Evolutionary conservation across 2,329 filamentous ascomycete genomes (phyloP).

Genomic region (Aaosphaeria pasadenensis): DNA sequence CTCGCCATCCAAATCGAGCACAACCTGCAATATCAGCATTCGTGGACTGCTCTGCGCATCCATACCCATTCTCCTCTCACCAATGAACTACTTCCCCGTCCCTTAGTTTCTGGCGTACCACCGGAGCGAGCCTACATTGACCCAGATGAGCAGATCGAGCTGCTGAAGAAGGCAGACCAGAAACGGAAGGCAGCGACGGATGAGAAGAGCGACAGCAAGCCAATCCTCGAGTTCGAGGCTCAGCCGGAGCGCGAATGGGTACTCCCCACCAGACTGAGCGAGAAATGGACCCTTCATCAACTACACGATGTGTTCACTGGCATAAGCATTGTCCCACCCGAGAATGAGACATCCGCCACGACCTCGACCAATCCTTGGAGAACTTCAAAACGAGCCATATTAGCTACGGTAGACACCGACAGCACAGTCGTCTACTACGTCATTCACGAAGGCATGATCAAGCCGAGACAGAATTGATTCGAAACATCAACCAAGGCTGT

Average conservation of each 20-base stretch:
- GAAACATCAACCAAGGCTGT: not conserved
- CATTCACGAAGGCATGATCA: conserved; percentile 82
- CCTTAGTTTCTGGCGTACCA: conserved; percentile 69
- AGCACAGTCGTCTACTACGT: conserved; percentile 84
- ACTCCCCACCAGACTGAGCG: conserved; percentile 67
- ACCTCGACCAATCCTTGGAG: conserved; percentile 40
- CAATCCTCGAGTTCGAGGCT: conserved; percentile 32
- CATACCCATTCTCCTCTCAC: conserved; percentile 48
- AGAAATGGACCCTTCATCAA: conserved; percentile 66
- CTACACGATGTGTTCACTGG: conserved; percentile 70
- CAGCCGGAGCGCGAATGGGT: conserved; percentile 65
- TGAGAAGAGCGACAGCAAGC: conserved; percentile 33
- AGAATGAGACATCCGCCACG: conserved; percentile 16
- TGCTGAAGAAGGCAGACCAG: conserved; percentile 58
- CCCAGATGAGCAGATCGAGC: conserved; percentile 76
- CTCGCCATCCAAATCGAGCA: conserved; percentile 62
- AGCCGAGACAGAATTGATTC: conserved; percentile 72
- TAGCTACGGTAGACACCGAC: conserved; percentile 74
- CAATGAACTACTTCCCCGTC: conserved; percentile 50
- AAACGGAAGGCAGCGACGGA: conserved; percentile 41
- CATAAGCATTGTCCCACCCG: conserved; percentile 42
- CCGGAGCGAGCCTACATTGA: conserved; percentile 73
- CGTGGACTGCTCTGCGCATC: conserved; percentile 63
- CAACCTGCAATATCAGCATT: conserved; percentile 73
- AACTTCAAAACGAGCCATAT: conserved; percentile 63